Base-by-base conservation (phyloP, 2,329 filamentous ascomycete genomes). In the Epichloe uncinata region DNA sequence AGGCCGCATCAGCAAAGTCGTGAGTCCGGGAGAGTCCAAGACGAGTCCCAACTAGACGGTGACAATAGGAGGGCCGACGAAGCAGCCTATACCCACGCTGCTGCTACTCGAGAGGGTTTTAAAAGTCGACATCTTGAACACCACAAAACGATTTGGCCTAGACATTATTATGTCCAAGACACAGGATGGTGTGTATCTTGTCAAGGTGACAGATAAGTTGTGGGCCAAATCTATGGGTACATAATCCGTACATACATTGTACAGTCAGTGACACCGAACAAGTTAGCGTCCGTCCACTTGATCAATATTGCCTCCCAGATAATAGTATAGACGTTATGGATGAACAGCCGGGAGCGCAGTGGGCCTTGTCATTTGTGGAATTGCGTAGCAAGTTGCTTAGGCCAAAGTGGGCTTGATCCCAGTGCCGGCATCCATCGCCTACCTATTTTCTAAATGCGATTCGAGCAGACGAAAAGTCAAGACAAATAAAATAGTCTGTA, bases 1-100 rank as follows among this genome's bases (percentile, higher is more conserved):
- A 56, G 38, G 36, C 45, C 55, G 53, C 52, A 52, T 56, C 55
- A 52, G 49, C 43, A 50, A 30, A 30, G 26, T 51, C 40, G 45
- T 43, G 48, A 55, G 47, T 52, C 44, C 46, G 49, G 42, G 26
- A 51, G 13, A 26, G 18, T 26, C 40, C 13, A 13, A n/a, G 20
- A 12, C 41, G 26, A 30, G 41, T 30, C 41, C 20, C 26, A 22
- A 42, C 13, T 20, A 45, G 12, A 30, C 8, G 9, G 9, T 11
- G 8, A 30, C 30, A 30, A 30, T 4, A 30, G 30, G 30, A 30
- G 30, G 30, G 3, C 30, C 30, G 13, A 13, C 42, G 30, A 30
- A 30, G n/a, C 45, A 26, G 46, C 8, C 38, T 42, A 22, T 3
- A 22, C 40, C 15, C 18, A 35, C 30, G 22, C 13, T 15, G 16